Conservation (phyloP, 331 rosid genomes). For the Malus hybrid region DNA sequence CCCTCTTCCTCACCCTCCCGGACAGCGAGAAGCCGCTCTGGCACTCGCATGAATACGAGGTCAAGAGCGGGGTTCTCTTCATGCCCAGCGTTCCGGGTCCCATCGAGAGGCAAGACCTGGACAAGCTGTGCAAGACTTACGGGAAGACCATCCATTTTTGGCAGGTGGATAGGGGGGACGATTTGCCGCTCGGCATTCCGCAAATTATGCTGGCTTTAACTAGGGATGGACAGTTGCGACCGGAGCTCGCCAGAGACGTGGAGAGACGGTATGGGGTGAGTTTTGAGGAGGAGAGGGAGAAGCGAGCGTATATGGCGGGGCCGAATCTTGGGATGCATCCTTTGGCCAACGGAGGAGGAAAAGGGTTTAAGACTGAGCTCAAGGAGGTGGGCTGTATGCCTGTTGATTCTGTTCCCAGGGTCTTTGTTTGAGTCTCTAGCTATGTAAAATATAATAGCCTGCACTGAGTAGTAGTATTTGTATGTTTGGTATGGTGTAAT, state of each 20-base stretch:
- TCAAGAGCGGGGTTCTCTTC: conserved; percentile 58
- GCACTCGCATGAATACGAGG: conserved; percentile 88
- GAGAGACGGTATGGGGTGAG: conserved; percentile 36
- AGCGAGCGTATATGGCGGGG: conserved; percentile 52
- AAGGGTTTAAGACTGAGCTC: conserved; percentile 49
- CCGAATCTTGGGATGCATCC: conserved; percentile 62
- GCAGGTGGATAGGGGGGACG: conserved; percentile 63
- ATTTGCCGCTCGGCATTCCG: conserved; percentile 62
- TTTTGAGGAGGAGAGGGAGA: conserved; percentile 40
- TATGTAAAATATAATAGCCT: background rate
- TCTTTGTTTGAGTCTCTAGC: conserved; percentile 30
- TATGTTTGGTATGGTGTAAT: too few species aligned
- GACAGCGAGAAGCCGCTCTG: conserved; percentile 66
- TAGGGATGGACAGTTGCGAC: conserved; percentile 59
- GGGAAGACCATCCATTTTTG: conserved; percentile 76
- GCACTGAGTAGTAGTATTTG: background rate
- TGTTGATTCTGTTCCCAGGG: conserved; percentile 16
- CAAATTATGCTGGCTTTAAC: conserved; percentile 79
- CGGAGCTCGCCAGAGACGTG: conserved; percentile 24
- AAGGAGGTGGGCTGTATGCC: conserved; percentile 39
- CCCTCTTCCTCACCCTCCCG: conserved; percentile 51
- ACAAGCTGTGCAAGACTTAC: conserved; percentile 58
- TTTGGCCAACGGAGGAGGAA: conserved; percentile 60
- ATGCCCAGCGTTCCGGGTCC: conserved; percentile 44
- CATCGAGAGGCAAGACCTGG: conserved; percentile 48